A percentile compares a stretch with the other conserved stretches of the same genome.
phyloP scores from a whole-genome alignment of 345 rosid genomes.

The Linum lewisii region DNA sequence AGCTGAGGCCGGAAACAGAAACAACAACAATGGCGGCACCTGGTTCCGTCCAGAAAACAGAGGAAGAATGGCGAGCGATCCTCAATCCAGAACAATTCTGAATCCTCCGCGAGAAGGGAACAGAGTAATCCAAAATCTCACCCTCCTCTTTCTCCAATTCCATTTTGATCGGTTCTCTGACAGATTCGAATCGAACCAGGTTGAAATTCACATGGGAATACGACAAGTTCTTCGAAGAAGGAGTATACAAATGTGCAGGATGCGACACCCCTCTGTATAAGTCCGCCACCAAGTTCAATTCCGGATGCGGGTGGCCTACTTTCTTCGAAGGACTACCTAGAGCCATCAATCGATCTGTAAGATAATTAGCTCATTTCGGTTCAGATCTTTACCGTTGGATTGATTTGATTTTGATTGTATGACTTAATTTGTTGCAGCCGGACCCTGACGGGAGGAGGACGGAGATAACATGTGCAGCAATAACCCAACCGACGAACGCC shows the following conservation, averaged over 20 bases:
- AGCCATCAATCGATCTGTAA: conserved; percentile 19
- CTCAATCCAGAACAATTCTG: conserved; percentile 23
- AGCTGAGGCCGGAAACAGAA: too few relatives aligned
- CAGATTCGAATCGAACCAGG: conserved; percentile 1
- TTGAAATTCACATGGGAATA: conserved; percentile 18
- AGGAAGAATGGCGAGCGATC: conserved; percentile 20
- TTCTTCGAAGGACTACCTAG: conserved; percentile 23
- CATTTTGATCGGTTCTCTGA: background rate
- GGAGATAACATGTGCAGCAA: conserved; percentile 22
- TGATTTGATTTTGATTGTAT: background rate
- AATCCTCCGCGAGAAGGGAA: conserved; percentile 20
- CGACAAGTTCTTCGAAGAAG: conserved; percentile 19
- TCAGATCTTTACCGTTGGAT: background rate
- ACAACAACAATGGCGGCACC: background rate
- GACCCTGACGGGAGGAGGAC: conserved; percentile 28
- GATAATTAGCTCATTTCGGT: background rate
- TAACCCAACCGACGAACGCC: conserved; percentile 24
- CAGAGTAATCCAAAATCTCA: conserved; percentile 9
- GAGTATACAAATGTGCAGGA: conserved; percentile 18
- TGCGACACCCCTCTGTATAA: conserved; percentile 23
- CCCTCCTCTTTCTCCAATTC: background rate
- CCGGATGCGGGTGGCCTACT: conserved; percentile 25
- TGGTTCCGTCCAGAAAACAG: conserved; percentile 13
- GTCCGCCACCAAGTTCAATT: conserved; percentile 17
- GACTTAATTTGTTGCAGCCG: conserved; percentile 9